Base-by-base conservation (phyloP, 352 stramenopile species). In the Pythium rishiriense region DNA sequence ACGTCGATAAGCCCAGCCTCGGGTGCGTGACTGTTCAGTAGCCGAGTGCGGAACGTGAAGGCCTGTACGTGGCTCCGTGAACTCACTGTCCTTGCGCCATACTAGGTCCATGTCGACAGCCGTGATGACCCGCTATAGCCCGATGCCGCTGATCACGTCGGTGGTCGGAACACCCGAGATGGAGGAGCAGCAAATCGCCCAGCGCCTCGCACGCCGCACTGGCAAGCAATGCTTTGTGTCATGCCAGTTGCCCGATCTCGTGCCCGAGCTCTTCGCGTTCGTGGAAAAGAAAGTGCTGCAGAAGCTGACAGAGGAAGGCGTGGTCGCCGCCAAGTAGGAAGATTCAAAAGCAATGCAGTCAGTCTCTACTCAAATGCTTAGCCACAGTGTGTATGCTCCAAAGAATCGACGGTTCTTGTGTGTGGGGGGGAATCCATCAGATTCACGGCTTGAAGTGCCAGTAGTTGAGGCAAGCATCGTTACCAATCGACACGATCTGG, bases 101-200 rank as follows among this genome's bases (percentile, higher is more conserved):
- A 43, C 3, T 61, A 92, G 83, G 41, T 88, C 85, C 21, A 68
- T 94, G 66, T 92, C 85, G 39, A 94, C 83, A 12, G 85, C 85
- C 2, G 87, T 93, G 41, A 74, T 76, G 48, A 94, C 85, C 24
- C 75, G 75, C 21, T 94, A 91, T 70, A 89, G 82, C 56, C 80
- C 83, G 26, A 91, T 94, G 79, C 85, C 85, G 21, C 69, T 92
- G 28, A 81, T 89, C 54, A 91, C 80, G 55, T 79, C 83, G n/a
- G 68, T 94, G 39, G 73, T 91, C 43, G 85, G 83, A 7, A 63
- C 72, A 2, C 75, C 79, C 0, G 82, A 91, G 68, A 85, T 89
- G 73, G 78, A 88, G 51, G 85, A 93, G 59, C 81, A 91, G 62
- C 85, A 94, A 67, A 90, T 94, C 59, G 85, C 82, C 14, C 85